Conservation (phyloP, 345 rosid species). For the Mangifera indica region DNA sequence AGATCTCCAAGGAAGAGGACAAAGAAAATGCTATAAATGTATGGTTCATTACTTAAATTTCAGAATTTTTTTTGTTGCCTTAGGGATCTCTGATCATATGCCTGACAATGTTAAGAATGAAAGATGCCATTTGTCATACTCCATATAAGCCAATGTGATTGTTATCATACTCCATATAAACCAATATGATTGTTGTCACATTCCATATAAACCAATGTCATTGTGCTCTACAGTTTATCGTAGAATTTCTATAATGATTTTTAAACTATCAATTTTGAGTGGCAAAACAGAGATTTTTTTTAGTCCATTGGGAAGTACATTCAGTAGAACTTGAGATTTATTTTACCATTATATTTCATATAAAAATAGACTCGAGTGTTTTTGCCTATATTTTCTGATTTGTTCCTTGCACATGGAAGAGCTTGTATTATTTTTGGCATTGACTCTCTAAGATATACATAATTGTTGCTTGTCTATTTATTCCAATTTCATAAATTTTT, state of each 20-base stretch:
- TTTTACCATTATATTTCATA: not conserved
- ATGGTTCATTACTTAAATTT: conserved; percentile 26
- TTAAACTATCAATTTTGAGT: not conserved
- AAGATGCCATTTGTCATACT: not conserved
- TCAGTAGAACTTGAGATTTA: not conserved
- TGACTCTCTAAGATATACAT: not conserved
- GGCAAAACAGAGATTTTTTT: not conserved
- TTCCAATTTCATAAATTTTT: conserved; percentile 4
- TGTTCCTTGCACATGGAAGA: not conserved
- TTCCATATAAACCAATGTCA: not conserved
- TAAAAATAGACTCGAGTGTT: not conserved
- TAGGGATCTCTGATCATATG: not conserved
- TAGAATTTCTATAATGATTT: not conserved
- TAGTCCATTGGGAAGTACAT: not conserved
- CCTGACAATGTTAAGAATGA: not conserved
- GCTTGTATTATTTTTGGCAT: not conserved
- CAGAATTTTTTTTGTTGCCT: conserved; percentile 11
- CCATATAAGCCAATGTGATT: not conserved
- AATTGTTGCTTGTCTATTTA: not conserved
- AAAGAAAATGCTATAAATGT: conserved; percentile 64
- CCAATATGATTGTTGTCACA: no score
- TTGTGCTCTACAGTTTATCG: not conserved
- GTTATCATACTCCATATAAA: not conserved
- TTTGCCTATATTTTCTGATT: not conserved
- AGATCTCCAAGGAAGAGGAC: conserved; percentile 68